A percentile compares a stretch with the other conserved stretches of the same genome.
Evolutionary conservation across 768 basidiomycete genomes (phyloP).

Genomic region (Amanita rubescens): DNA sequence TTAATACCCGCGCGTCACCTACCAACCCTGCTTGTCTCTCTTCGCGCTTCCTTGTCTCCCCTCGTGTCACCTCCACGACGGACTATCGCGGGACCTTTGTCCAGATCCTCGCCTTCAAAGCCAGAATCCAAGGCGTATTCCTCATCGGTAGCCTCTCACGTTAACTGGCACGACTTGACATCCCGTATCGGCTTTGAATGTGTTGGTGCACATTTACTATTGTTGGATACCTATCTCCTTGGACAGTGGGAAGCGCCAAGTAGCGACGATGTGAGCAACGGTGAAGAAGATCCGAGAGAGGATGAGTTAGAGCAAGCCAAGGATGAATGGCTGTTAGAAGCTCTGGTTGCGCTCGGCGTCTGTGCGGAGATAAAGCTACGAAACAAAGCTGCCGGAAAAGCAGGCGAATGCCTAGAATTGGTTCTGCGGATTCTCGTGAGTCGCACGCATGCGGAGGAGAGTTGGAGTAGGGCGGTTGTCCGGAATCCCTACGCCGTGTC

Average conservation of each 20-base stretch:
- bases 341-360: constrained; percentile 45
- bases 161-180: constrained; percentile 22
- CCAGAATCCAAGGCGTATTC: not conserved
- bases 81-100: constrained; percentile 29
- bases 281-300: constrained; percentile 7
- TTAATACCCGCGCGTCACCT: constrained; percentile 29
- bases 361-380: constrained; percentile 32
- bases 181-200: constrained; percentile 26
- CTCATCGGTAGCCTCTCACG: constrained; percentile 19
- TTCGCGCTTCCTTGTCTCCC: constrained; percentile 24
- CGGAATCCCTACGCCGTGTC: constrained; percentile 38
- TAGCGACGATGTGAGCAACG: constrained; percentile 7
- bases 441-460: constrained; percentile 53
- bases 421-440: constrained; percentile 63
- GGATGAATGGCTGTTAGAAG: constrained; percentile 38
- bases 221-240: constrained; percentile 59
- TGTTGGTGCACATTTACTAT: constrained; percentile 46
- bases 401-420: constrained; percentile 45
- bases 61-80: constrained; percentile 7
- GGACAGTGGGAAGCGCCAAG: constrained; percentile 38
- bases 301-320: constrained; percentile 26
- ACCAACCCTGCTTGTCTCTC: constrained; percentile 25
- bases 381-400: constrained; percentile 19
- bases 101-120: constrained; percentile 13
- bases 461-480: constrained; percentile 50